Evolutionary conservation across 805 yeast species (phyloP), one percentile per base, ranked within the genome.

Genomic region (Kuraishia capsulata): DNA sequence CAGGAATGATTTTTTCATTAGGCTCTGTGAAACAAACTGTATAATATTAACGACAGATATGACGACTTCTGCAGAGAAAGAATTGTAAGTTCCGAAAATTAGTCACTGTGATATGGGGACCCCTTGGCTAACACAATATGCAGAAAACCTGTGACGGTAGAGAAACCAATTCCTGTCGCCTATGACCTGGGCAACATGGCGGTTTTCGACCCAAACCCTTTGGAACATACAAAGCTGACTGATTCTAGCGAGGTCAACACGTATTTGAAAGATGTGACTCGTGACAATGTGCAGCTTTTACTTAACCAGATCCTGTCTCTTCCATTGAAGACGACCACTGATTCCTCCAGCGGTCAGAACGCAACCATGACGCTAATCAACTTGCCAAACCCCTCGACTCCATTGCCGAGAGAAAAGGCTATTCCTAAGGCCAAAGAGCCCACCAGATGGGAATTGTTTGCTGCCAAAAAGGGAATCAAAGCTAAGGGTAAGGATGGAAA

Each of bases 401-500:
- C 64, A 42, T 68, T 89, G 45, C 98, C 99, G 39, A 75, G 99
- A 70, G 99, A 92, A 60, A 92, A 92, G 65, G 80, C 96, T 35
- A 64, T 92, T 51, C 98, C 98, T 42, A 89, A 88, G 64, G 78
- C 85, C 39, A 92, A 86, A 67, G 81, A 90, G 39, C 84, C 79
- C 50, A 89, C 98, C 47, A 88, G 81, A 65, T 92, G 99, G 99
- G 96, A 92, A 65, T 73, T 74, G 55, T 92, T 92, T 68, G 99
- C 99, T 46, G 83, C 83, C 42, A 85, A 77, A 72, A 92, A 92
- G 66, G 97, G 97, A 53, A 92, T 92, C 58, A 70, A 82, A 62
- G 74, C 94, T 64, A 89, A 85, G 70, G 85, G 84, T 43, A 88
- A 81, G 59, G 80, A 84, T 21, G 96, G 95, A 35, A 92, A 86